phyloP scores from a whole-genome alignment of 2,329 filamentous ascomycete genomes.

The Samsoniella hepiali region DNA sequence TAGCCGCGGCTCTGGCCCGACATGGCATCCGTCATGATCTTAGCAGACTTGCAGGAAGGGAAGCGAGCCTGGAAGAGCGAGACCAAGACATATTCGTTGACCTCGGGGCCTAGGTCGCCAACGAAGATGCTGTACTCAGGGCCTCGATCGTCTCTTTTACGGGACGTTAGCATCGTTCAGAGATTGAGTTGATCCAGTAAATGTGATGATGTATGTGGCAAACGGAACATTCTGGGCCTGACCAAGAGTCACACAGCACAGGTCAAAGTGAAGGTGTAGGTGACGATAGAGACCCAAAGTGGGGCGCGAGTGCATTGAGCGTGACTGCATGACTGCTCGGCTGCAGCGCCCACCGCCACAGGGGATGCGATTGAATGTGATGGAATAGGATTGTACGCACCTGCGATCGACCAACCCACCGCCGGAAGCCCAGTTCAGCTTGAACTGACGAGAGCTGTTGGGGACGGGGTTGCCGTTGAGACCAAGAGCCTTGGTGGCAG shows the following conservation, averaged over 20 bases:
- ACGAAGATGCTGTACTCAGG: constrained; percentile 98
- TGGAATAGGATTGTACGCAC: constrained; percentile 44
- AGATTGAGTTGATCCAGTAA: background rate
- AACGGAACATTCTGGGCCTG: background rate
- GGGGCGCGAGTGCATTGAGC: constrained; percentile 5
- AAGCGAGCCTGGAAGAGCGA: constrained; percentile 96
- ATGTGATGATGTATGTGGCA: constrained; percentile 7
- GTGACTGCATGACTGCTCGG: background rate
- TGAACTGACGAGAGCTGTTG: constrained; percentile 93
- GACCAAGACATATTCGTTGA: constrained; percentile 97
- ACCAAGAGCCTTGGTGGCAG: constrained; percentile 84
- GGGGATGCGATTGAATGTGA: background rate
- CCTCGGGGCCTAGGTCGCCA: constrained; percentile 93
- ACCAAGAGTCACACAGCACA: background rate
- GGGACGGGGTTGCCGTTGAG: constrained; percentile 88
- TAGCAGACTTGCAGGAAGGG: constrained; percentile 96
- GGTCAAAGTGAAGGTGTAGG: constrained; percentile 5
- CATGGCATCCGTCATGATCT: constrained; percentile 99
- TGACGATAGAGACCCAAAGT: constrained; percentile 14
- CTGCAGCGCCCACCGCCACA: background rate
- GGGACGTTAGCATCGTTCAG: constrained; percentile 8
- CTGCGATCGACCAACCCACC: constrained; percentile 92
- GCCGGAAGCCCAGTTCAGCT: constrained; percentile 98
- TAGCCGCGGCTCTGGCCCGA: constrained; percentile 97
- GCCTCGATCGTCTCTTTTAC: constrained; percentile 81